These are phyloP conservation scores for Diospyros kaki DNA, from an alignment of 148 eudicot genomes.

Conservation along the genomic window DNA sequence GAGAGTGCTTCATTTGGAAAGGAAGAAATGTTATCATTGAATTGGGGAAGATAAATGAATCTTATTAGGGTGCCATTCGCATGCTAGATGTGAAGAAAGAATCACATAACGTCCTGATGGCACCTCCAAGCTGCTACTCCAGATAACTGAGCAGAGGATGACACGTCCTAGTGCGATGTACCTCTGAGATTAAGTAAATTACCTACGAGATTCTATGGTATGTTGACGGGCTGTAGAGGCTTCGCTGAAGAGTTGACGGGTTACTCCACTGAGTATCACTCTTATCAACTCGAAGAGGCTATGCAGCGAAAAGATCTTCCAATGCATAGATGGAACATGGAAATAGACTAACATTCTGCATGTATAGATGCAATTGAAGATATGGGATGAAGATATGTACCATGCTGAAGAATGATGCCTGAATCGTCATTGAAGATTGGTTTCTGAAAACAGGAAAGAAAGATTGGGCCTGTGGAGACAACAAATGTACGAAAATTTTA, in stretches of 20 bases:
- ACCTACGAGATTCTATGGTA: not conserved
- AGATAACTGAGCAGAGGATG: not conserved
- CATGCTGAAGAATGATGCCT: conserved; percentile 7
- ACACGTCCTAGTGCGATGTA: too few species aligned
- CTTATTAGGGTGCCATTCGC: not conserved
- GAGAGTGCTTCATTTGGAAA: not conserved
- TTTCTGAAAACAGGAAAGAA: conserved; percentile 6
- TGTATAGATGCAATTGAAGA: not conserved
- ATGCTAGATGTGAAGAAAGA: not conserved
- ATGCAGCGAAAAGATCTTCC: not conserved
- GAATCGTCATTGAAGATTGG: not conserved
- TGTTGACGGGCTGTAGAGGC: not conserved
- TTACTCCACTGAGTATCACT: not conserved
- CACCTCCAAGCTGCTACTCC: not conserved
- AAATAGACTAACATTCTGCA: not conserved
- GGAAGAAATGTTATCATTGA: not conserved
- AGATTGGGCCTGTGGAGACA: not conserved
- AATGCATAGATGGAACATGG: not conserved
- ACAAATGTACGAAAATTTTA: not conserved
- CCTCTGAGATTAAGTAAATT: not conserved
- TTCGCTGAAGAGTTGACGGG: not conserved
- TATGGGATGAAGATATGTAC: not conserved
- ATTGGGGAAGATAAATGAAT: not conserved
- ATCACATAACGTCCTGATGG: not conserved
- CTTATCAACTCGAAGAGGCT: not conserved